These are phyloP conservation scores for Tuber borchii DNA, from an alignment of 495 filamentous ascomycete species.

Conservation along the genomic window DNA sequence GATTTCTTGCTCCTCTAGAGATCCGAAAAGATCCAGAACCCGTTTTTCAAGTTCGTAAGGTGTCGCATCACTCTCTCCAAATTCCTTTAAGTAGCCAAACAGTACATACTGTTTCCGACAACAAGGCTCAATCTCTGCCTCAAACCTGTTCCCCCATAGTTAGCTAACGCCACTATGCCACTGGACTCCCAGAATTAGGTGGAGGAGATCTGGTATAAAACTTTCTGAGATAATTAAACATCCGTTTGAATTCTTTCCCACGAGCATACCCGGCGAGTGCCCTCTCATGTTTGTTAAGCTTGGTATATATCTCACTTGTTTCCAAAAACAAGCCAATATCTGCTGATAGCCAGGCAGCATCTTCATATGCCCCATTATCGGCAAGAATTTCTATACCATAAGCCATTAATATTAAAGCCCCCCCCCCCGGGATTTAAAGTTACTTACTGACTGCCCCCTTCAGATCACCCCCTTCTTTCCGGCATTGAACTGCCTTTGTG, in stretches of 20 bases:
- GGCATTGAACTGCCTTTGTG: too few relatives aligned
- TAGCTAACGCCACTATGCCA: background rate
- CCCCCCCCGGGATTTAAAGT: too few relatives aligned
- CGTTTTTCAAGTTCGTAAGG: too few relatives aligned
- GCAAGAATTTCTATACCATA: too few relatives aligned
- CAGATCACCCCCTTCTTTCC: too few relatives aligned
- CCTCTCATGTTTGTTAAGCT: slow-evolving; percentile 16
- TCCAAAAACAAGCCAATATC: too few relatives aligned
- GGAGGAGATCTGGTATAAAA: background rate
- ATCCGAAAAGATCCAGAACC: background rate
- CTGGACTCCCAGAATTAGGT: background rate
- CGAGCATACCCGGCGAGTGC: slow-evolving; percentile 15
- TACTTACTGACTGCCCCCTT: background rate
- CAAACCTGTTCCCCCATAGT: slow-evolving; percentile 7
- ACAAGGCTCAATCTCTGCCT: slow-evolving; percentile 8
- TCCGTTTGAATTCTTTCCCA: slow-evolving; percentile 2
- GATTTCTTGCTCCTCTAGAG: slow-evolving; percentile 8
- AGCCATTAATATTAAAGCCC: background rate
- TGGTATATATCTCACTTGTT: background rate
- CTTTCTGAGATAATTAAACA: slow-evolving; percentile 14
- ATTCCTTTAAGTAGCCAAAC: too few relatives aligned
- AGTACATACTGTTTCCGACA: background rate
- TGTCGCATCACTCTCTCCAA: too few relatives aligned
- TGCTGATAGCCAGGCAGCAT: too few relatives aligned
- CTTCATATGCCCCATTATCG: too few relatives aligned